A percentile compares a stretch with the other conserved stretches of the same genome.
phyloP scores from a whole-genome alignment of 495 filamentous ascomycete species.

The Talaromyces thailandensis region DNA sequence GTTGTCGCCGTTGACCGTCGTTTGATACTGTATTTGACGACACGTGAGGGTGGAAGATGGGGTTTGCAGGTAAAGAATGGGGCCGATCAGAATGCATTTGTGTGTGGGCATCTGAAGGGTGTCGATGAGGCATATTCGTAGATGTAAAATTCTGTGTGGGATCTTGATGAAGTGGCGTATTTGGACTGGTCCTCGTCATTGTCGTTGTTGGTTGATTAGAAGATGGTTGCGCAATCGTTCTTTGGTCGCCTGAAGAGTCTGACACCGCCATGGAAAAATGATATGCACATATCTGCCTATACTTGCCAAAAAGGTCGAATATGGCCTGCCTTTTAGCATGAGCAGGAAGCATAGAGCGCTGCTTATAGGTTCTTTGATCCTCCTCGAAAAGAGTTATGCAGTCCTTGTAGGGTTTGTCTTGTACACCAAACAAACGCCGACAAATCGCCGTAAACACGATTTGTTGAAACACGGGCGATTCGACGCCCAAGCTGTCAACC shows the following conservation, averaged over 20 bases:
- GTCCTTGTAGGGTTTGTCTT: neutral
- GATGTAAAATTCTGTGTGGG: neutral
- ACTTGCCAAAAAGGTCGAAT: neutral
- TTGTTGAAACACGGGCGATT: constrained; percentile 45
- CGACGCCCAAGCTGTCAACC: constrained; percentile 32
- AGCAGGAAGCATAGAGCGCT: constrained; percentile 3
- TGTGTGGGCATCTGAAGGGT: neutral
- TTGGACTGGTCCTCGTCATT: neutral
- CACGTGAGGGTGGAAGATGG: neutral
- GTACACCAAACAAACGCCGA: constrained; percentile 17
- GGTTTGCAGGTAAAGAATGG: neutral
- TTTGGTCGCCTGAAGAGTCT: neutral
- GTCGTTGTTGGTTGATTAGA: neutral
- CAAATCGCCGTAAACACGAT: constrained; percentile 51
- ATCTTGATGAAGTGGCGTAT: neutral
- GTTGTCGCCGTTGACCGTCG: neutral
- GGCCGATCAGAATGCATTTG: neutral
- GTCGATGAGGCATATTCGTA: neutral
- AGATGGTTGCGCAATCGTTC: neutral
- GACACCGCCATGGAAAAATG: neutral
- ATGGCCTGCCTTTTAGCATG: neutral
- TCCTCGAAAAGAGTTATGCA: constrained; percentile 14
- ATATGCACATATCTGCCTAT: neutral
- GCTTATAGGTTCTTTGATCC: constrained; percentile 12
- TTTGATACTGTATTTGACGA: neutral